Evolutionary conservation across 208 protist species (phyloP).

Genomic region (Trypanosoma mega): DNA sequence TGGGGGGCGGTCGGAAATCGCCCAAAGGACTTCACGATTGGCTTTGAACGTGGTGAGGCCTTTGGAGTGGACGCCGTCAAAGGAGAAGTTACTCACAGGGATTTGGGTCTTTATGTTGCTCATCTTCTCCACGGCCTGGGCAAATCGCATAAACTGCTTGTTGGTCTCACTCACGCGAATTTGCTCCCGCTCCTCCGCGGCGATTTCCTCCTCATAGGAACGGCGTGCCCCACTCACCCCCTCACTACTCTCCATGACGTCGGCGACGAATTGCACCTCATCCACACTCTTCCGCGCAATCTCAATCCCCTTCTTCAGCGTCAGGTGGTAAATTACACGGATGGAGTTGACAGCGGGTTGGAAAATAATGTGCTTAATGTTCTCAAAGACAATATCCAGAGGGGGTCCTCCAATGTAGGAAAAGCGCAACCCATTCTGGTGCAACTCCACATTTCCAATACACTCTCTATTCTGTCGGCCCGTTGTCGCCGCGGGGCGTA

Average conservation of each 20-base stretch:
- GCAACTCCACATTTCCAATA: slow-evolving; percentile 91
- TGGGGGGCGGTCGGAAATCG: slow-evolving; percentile 86
- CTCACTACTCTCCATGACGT: slow-evolving; percentile 94
- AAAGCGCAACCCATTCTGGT: slow-evolving; percentile 97
- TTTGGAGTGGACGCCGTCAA: slow-evolving; percentile 79
- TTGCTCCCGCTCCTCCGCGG: slow-evolving; percentile 73
- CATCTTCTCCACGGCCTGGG: slow-evolving; percentile 58
- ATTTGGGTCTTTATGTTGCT: slow-evolving; percentile 80
- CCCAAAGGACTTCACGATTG: slow-evolving; percentile 80
- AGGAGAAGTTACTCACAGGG: slow-evolving; percentile 76
- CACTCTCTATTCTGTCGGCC: slow-evolving; percentile 78
- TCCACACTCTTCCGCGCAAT: slow-evolving; percentile 94
- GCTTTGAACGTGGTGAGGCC: slow-evolving; percentile 76
- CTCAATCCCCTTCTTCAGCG: slow-evolving; percentile 96
- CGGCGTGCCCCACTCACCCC: slow-evolving; percentile 44
- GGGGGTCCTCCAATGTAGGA: slow-evolving; percentile 65
- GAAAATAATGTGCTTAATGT: slow-evolving; percentile 98
- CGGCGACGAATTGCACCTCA: slow-evolving; percentile 97
- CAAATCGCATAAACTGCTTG: slow-evolving; percentile 84
- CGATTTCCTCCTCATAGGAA: slow-evolving; percentile 76
- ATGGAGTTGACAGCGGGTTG: slow-evolving; percentile 93
- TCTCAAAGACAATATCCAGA: slow-evolving; percentile 95
- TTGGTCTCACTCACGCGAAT: slow-evolving; percentile 74
- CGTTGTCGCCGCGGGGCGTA: slow-evolving; percentile 83
- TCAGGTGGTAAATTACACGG: slow-evolving; percentile 95